Percentiles rank a stretch among this genome's conserved stretches.
phyloP scores from a whole-genome alignment of 305 asterid species.

The Petunia hybrid region DNA sequence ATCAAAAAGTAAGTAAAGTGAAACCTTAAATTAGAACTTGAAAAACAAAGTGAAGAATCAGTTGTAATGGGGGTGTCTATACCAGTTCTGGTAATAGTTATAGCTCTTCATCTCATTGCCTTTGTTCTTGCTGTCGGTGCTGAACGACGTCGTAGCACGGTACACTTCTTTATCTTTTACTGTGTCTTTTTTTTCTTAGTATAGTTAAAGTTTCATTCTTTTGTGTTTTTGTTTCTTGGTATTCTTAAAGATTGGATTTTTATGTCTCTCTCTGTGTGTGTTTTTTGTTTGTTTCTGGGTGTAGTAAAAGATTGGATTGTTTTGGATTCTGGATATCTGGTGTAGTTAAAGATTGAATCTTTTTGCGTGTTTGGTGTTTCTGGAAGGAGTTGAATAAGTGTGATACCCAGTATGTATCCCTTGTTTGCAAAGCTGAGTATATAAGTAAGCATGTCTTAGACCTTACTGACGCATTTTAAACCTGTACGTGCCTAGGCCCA shows the following conservation, averaged over 20 bases:
- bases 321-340: not conserved
- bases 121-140: conserved; percentile 96
- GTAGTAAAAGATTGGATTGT: conserved; percentile 1
- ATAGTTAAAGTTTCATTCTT: not conserved
- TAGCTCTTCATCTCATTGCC: conserved; percentile 83
- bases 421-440: too few relatives aligned
- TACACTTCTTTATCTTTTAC: conserved; percentile 32
- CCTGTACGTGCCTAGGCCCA: too few relatives aligned
- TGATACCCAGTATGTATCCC: too few relatives aligned
- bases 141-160: conserved; percentile 97
- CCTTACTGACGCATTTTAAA: too few relatives aligned
- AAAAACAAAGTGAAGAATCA: not conserved
- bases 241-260: not conserved
- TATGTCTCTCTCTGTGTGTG: not conserved
- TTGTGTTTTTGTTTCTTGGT: not conserved
- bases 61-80: conserved; percentile 74
- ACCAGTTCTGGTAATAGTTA: conserved; percentile 62
- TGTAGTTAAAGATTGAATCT: not conserved
- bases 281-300: not conserved
- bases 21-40: not conserved
- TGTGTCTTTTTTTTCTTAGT: conserved; percentile 24
- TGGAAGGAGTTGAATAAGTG: not conserved
- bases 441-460: too few relatives aligned
- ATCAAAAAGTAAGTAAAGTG: not conserved
- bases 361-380: not conserved